These are phyloP conservation scores for Metschnikowia kunwiensis DNA, from an alignment of 805 yeast genomes.

Conservation along the genomic window DNA sequence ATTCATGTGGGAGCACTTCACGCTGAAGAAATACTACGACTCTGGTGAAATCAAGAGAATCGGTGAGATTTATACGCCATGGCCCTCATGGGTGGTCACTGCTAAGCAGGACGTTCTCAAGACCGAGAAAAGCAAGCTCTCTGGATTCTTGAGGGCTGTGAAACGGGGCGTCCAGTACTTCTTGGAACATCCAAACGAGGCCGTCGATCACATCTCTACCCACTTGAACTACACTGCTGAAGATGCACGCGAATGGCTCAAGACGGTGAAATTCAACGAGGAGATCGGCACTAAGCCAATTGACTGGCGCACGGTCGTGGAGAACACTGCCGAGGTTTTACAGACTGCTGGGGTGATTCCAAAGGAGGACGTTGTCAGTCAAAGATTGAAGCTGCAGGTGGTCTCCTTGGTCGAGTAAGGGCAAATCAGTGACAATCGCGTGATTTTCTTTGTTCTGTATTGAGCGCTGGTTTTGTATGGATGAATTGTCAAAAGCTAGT, in stretches of 20 bases:
- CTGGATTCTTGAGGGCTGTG: constrained; percentile 50
- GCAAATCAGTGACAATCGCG: too few relatives aligned
- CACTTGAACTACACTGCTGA: constrained; percentile 72
- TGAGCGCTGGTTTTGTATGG: too few relatives aligned
- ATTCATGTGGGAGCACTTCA: constrained; percentile 95
- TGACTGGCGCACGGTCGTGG: constrained; percentile 50
- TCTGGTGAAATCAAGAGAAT: constrained; percentile 72
- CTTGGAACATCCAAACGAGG: constrained; percentile 56
- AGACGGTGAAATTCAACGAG: constrained; percentile 65
- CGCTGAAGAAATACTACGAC: constrained; percentile 83
- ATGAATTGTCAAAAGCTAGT: too few relatives aligned
- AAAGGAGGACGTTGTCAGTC: constrained; percentile 26
- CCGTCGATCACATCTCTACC: constrained; percentile 58
- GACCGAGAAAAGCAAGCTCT: constrained; percentile 20
- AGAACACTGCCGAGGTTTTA: constrained; percentile 55
- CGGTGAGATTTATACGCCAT: constrained; percentile 90
- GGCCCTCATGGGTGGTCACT: constrained; percentile 92
- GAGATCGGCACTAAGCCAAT: constrained; percentile 34
- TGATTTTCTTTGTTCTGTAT: too few relatives aligned
- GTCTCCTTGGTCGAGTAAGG: constrained; percentile 12
- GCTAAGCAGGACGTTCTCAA: constrained; percentile 42
- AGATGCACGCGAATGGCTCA: constrained; percentile 80
- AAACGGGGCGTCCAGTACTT: constrained; percentile 70
- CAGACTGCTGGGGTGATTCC: constrained; percentile 60
- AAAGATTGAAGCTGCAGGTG: constrained; percentile 26